phyloP scores from a whole-genome alignment of 2,329 filamentous ascomycete genomes.

The Tolypocladium ophioglossoides region DNA sequence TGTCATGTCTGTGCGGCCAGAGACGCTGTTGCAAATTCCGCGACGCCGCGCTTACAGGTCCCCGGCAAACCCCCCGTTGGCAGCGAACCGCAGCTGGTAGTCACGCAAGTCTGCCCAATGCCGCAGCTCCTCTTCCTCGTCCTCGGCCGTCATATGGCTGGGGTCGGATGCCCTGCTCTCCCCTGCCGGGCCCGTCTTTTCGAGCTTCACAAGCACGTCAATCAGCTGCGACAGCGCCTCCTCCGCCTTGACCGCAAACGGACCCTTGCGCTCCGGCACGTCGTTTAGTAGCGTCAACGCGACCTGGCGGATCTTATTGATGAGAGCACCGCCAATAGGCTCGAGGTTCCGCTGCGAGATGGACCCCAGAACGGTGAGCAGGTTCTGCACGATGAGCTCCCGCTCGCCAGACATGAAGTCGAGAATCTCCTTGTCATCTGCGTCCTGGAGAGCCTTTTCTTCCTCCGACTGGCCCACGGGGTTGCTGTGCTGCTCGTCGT shows the following conservation, averaged over 20 bases:
- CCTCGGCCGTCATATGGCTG: conserved; percentile 37
- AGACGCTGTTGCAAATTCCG: background rate
- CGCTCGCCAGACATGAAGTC: conserved; percentile 63
- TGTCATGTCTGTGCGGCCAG: background rate
- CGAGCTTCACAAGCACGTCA: conserved; percentile 63
- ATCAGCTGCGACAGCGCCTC: conserved; percentile 63
- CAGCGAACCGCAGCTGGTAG: conserved; percentile 63
- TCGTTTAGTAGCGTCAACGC: conserved; percentile 67
- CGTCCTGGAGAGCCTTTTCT: conserved; percentile 24
- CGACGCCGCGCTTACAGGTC: conserved; percentile 7
- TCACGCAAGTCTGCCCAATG: conserved; percentile 73
- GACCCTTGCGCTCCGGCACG: conserved; percentile 38
- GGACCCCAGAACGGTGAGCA: conserved; percentile 62
- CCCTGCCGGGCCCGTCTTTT: conserved; percentile 43
- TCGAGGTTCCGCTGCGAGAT: conserved; percentile 83
- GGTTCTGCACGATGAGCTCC: conserved; percentile 70
- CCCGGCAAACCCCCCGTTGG: conserved; percentile 45
- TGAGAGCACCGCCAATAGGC: conserved; percentile 52
- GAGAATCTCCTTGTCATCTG: conserved; percentile 39
- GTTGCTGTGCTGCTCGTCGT: conserved; percentile 25
- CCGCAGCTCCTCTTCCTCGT: conserved; percentile 66
- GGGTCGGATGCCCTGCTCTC: conserved; percentile 19
- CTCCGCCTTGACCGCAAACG: conserved; percentile 47
- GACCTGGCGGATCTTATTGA: conserved; percentile 76
- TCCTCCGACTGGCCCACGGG: background rate